Conservation (phyloP, 2,329 filamentous ascomycete species). For the Curvularia eragrostidis region DNA sequence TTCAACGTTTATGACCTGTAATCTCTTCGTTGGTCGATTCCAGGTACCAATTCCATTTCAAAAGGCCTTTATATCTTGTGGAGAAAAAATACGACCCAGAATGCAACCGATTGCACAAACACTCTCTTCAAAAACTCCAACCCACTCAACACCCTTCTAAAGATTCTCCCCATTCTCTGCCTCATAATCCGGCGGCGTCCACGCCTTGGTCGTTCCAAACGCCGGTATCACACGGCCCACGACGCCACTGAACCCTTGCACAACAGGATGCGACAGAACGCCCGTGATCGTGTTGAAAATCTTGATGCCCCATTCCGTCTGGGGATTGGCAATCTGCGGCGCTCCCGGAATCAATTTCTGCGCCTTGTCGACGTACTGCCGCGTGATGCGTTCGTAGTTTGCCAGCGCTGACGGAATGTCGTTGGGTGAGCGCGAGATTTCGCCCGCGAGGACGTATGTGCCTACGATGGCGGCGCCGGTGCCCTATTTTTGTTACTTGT, state of each 20-base stretch:
- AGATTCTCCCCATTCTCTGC: not conserved
- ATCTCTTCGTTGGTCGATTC: not conserved
- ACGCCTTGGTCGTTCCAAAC: constrained; percentile 22
- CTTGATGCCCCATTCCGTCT: constrained; percentile 33
- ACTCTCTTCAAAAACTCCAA: not conserved
- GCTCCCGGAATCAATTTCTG: constrained; percentile 36
- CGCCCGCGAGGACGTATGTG: constrained; percentile 50
- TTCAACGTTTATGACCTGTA: not conserved
- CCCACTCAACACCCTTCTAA: not conserved
- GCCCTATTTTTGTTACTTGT: constrained; percentile 23
- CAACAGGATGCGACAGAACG: constrained; percentile 20
- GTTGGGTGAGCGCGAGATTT: constrained; percentile 33
- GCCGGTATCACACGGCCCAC: constrained; percentile 23
- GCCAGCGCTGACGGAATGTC: constrained; percentile 33
- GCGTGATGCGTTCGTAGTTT: constrained; percentile 29
- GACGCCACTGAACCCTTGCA: constrained; percentile 19
- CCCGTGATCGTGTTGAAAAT: constrained; percentile 28
- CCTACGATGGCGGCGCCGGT: constrained; percentile 48
- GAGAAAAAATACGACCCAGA: not conserved
- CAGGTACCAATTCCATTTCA: not conserved
- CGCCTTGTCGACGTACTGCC: constrained; percentile 31
- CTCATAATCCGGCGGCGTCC: constrained; percentile 33
- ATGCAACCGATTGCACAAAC: not conserved
- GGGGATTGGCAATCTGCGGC: constrained; percentile 35
- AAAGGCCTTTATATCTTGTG: not conserved